Evolutionary conservation across 257 asterid genomes (phyloP).

Genomic region (Echites panduratus): DNA sequence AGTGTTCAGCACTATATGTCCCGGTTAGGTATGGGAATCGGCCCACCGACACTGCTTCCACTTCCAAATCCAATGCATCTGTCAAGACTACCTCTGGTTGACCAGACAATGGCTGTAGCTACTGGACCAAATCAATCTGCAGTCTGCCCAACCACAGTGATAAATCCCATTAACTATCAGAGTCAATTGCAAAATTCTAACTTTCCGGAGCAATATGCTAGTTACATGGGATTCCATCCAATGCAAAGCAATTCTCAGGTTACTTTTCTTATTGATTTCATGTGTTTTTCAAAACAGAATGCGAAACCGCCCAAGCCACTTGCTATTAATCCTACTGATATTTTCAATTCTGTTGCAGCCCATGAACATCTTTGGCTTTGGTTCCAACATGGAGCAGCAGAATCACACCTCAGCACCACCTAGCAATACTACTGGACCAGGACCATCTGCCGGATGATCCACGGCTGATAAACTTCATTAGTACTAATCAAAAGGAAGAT

Average conservation of each 20-base stretch:
- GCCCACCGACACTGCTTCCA: constrained; percentile 43
- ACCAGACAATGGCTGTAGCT: constrained; percentile 34
- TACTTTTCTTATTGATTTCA: background rate
- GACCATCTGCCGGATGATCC: constrained; percentile 28
- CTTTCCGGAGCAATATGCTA: constrained; percentile 55
- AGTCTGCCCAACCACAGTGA: constrained; percentile 20
- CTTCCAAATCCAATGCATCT: constrained; percentile 55
- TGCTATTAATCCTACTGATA: background rate
- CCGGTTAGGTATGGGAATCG: constrained; percentile 57
- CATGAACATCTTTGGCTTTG: constrained; percentile 44
- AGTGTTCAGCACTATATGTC: constrained; percentile 71
- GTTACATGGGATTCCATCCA: constrained; percentile 49
- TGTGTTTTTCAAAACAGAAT: background rate
- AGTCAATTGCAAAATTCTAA: constrained; percentile 42
- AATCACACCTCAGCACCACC: constrained; percentile 30
- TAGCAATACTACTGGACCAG: constrained; percentile 33
- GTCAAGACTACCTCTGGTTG: constrained; percentile 40
- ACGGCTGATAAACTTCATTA: background rate
- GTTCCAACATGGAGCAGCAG: constrained; percentile 42
- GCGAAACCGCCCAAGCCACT: background rate
- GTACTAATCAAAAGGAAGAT: background rate
- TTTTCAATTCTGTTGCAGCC: constrained; percentile 18
- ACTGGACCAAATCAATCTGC: constrained; percentile 36
- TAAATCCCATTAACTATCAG: constrained; percentile 37
- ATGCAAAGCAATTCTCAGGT: constrained; percentile 59